Percentiles rank a stretch among this genome's conserved stretches.
Conservation (phyloP, 495 filamentous ascomycete genomes). For the Hypoxylon fragiforme region DNA sequence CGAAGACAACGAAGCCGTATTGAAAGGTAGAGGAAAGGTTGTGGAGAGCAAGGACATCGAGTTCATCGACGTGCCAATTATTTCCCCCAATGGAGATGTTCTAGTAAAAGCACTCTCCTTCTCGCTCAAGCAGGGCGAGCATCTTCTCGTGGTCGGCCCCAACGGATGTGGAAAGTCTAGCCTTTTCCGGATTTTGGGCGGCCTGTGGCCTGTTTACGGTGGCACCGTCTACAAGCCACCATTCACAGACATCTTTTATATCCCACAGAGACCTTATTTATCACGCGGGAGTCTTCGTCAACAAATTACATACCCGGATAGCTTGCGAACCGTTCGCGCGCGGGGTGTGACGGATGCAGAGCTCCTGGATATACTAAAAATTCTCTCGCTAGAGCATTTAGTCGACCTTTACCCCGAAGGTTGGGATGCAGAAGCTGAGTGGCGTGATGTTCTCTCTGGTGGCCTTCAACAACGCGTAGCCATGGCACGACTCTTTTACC, state of each 20-base stretch:
- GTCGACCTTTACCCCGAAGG: slow-evolving; percentile 75
- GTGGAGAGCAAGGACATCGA: slow-evolving; percentile 80
- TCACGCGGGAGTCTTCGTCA: slow-evolving; percentile 86
- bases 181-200: slow-evolving; percentile 93
- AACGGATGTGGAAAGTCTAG: slow-evolving; percentile 97
- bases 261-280: slow-evolving; percentile 93
- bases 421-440: slow-evolving; percentile 96
- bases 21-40: slow-evolving; percentile 75
- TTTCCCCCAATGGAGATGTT: slow-evolving; percentile 94
- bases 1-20: slow-evolving; percentile 74
- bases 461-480: slow-evolving; percentile 96
- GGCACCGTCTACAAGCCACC: slow-evolving; percentile 88
- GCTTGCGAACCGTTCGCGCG: slow-evolving; percentile 79
- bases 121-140: slow-evolving; percentile 79
- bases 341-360: slow-evolving; percentile 84
- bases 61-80: slow-evolving; percentile 92
- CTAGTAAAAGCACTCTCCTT: slow-evolving; percentile 84
- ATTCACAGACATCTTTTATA: slow-evolving; percentile 93
- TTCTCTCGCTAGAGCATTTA: slow-evolving; percentile 81
- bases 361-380: slow-evolving; percentile 71
- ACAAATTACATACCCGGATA: slow-evolving; percentile 95
- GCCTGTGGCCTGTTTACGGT: slow-evolving; percentile 98
- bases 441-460: slow-evolving; percentile 86
- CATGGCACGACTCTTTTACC: slow-evolving; percentile 96
- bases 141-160: slow-evolving; percentile 92